Conservation (phyloP, 306 rosid genomes). For the Oxytropis ochrocephala region DNA sequence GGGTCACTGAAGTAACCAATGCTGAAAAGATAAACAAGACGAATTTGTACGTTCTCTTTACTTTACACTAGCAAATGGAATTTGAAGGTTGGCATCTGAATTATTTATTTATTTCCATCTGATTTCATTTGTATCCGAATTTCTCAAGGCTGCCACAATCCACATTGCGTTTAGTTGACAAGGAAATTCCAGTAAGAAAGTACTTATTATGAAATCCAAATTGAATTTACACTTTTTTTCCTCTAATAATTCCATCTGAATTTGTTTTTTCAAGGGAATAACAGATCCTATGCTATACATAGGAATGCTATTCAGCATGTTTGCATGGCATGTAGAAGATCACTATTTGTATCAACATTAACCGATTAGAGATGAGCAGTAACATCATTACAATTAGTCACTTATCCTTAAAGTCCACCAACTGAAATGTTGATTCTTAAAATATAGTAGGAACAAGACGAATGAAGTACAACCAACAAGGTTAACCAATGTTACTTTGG, state of each 20-base stretch:
- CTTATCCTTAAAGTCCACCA: no score
- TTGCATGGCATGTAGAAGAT: slow-evolving; percentile 52
- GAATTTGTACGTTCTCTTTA: no score
- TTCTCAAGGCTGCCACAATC: slow-evolving; percentile 26
- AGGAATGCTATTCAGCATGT: slow-evolving; percentile 44
- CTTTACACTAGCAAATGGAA: no score
- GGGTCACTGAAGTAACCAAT: neutral
- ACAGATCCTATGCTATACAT: slow-evolving; percentile 44
- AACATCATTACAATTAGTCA: no score
- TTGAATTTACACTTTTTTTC: neutral
- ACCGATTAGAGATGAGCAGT: no score
- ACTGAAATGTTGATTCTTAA: no score
- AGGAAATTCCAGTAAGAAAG: slow-evolving; percentile 28
- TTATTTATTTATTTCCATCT: no score
- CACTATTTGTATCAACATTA: slow-evolving; percentile 33
- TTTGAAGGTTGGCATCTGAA: no score
- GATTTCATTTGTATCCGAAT: slow-evolving; percentile 15
- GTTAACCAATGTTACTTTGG: no score
- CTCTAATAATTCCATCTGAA: neutral
- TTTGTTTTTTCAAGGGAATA: slow-evolving; percentile 24
- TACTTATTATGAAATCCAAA: neutral
- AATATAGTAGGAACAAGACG: no score
- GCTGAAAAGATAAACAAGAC: neutral
- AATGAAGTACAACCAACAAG: no score
- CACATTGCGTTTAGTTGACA: slow-evolving; percentile 24